A percentile compares a stretch with the other conserved stretches of the same genome.
phyloP scores from a whole-genome alignment of 345 rosid genomes.

The Arabidopsis suecica region DNA sequence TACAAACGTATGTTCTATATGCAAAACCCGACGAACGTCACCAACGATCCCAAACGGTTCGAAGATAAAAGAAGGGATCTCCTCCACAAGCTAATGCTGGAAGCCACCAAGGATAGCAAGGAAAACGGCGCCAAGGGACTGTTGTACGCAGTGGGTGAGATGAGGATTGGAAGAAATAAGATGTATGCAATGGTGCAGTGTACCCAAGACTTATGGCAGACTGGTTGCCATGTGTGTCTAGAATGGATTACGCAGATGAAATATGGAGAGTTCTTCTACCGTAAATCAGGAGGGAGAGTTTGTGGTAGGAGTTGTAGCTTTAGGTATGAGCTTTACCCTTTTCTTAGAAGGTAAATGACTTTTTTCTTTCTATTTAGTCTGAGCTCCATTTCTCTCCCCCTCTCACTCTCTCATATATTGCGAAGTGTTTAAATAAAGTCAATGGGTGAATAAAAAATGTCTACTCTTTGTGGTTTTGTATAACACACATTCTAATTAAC shows the following conservation, averaged over 20 bases:
- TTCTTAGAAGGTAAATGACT: neutral
- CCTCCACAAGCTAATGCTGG: neutral
- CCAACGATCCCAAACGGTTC: neutral
- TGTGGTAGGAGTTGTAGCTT: constrained; percentile 23
- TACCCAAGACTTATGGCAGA: neutral
- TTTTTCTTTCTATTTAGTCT: no score
- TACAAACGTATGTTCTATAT: constrained; percentile 27
- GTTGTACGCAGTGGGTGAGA: constrained; percentile 47
- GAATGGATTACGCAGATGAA: neutral
- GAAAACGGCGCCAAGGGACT: neutral
- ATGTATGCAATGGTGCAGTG: constrained; percentile 50
- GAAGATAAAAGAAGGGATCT: constrained; percentile 1
- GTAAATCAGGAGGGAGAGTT: constrained; percentile 31
- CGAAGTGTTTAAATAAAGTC: neutral
- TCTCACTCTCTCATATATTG: neutral
- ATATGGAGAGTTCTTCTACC: neutral
- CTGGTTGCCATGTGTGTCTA: neutral
- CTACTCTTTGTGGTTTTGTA: neutral
- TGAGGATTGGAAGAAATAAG: constrained; percentile 15
- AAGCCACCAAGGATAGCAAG: neutral
- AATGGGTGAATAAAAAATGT: neutral
- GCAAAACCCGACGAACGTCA: constrained; percentile 11
- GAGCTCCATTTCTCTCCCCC: neutral
- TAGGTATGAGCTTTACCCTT: constrained; percentile 14
- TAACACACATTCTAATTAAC: no score